Percentiles rank a stretch among this genome's conserved stretches.
Conservation (phyloP, 495 filamentous ascomycete species). For the Trichoderma gamsii region DNA sequence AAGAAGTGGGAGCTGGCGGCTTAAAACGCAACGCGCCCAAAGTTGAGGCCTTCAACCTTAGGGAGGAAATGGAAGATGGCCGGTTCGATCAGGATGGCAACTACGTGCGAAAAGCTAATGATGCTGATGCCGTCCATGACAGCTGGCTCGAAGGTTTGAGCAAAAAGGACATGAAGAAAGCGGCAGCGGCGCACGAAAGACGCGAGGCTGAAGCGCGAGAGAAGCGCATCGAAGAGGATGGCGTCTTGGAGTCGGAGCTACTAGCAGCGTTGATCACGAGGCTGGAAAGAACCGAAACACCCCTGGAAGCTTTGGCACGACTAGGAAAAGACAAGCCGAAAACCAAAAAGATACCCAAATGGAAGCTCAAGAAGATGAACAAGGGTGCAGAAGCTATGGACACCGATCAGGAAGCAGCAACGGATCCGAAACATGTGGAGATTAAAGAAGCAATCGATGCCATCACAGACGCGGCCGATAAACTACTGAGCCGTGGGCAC, state of each 20-base stretch:
- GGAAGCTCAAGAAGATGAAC: conserved; percentile 52
- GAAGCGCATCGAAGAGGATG: conserved; percentile 65
- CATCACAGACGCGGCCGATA: conserved; percentile 84
- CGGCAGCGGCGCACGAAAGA: conserved; percentile 81
- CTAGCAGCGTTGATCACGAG: conserved; percentile 62
- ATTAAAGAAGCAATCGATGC: conserved; percentile 68
- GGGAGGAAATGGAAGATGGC: conserved; percentile 83
- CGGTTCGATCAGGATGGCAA: conserved; percentile 86
- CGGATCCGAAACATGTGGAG: conserved; percentile 64
- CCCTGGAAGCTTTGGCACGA: conserved; percentile 79
- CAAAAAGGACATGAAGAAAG: conserved; percentile 86
- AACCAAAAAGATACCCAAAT: conserved; percentile 50
- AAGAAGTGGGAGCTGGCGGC: conserved; percentile 81
- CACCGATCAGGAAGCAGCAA: conserved; percentile 44
- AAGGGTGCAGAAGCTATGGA: conserved; percentile 54
- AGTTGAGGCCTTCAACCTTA: conserved; percentile 95
- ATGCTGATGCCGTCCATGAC: conserved; percentile 88
- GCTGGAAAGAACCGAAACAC: conserved; percentile 79
- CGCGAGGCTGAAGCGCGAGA: conserved; percentile 69
- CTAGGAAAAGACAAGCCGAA: conserved; percentile 63
- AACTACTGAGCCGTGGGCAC: conserved; percentile 71
- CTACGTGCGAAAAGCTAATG: conserved; percentile 79
- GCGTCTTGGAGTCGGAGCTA: conserved; percentile 65
- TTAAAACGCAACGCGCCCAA: conserved; percentile 94
- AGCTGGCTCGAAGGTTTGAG: conserved; percentile 86